Evolutionary conservation across 257 asterid species (phyloP), one percentile per base, ranked within the genome.

Genomic region (Penstemon newberryi): DNA sequence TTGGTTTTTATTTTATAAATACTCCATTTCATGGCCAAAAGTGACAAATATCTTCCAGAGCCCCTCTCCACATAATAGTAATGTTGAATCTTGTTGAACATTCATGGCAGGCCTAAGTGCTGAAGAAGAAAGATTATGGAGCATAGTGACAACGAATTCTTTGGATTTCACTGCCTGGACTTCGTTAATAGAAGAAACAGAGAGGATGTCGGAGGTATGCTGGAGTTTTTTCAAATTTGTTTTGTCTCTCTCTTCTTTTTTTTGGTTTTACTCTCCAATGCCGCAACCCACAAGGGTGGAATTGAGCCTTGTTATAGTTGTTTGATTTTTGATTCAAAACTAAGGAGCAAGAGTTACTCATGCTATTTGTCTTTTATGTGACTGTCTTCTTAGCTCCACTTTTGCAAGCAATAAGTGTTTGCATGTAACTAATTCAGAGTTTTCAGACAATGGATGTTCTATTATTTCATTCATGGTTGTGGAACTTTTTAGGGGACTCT

Each of bases 121-220:
- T 9, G 99, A 94, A 79, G 98, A 94, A 83, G 98, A 91, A 78
- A 86, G 96, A 74, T 56, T 89, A 56, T 94, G 99, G 99, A 94
- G 89, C 86, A 86, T 89, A 60, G 95, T 94, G 51, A 86, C 89
- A 18, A 82, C 96, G 44, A 94, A 94, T 82, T 86, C 96, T 38
- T 73, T 84, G 75, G 99, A 94, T 52, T 94, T 94, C 45, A 86
- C 75, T 83, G 95, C 96, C 33, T 94, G 99, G 99, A 94, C 95
- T 72, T 86, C 96, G 41, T 82, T 94, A 61, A 82, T 94, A 25
- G 99, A 94, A 18, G 99, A 94, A 81, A 89, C 99, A 1, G 99
- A 94, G 87, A 94, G 85, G 76, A 75, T 70, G 70, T 79, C 92
- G 4, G 98, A 94, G 98, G 99, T 94, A 79, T 75, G 77, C 33